Percentiles rank a stretch among this genome's conserved stretches.
These are phyloP conservation scores for Calcarisporium arbuscula DNA, from an alignment of 2,329 filamentous ascomycete species.

Conservation along the genomic window DNA sequence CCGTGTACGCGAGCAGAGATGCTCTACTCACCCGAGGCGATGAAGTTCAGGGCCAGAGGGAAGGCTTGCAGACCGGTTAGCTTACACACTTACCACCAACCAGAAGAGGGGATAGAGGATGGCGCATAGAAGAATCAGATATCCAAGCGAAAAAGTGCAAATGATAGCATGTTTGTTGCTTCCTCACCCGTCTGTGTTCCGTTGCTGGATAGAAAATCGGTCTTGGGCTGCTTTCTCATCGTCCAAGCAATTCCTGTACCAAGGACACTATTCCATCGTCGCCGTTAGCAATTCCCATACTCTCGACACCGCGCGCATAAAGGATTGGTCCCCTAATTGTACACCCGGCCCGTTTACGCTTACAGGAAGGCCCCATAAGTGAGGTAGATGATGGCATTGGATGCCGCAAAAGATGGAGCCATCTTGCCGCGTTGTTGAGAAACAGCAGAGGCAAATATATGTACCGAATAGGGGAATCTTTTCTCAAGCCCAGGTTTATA, in stretches of 20 bases:
- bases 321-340: too few species aligned
- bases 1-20: conserved; percentile 20
- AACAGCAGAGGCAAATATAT: background rate
- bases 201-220: conserved; percentile 68
- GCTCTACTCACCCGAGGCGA: conserved; percentile 79
- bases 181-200: conserved; percentile 76
- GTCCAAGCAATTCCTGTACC: conserved; percentile 55
- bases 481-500: too few species aligned
- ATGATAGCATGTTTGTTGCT: background rate
- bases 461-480: background rate
- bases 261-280: conserved; percentile 56
- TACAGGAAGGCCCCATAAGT: conserved; percentile 76
- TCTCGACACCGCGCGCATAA: conserved; percentile 1
- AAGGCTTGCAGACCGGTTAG: conserved; percentile 50
- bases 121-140: background rate
- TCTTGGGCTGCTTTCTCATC: conserved; percentile 58
- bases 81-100: conserved; percentile 1
- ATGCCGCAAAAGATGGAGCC: conserved; percentile 70
- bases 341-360: conserved; percentile 24
- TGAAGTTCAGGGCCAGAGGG: conserved; percentile 81
- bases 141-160: background rate
- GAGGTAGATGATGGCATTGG: conserved; percentile 77
- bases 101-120: background rate
- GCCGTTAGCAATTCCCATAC: too few species aligned
- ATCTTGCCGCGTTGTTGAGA: conserved; percentile 58